Evolutionary conservation across 139 green algal species (phyloP), one percentile per base, ranked within the genome.

Genomic region (Coccomyxa sp.): DNA sequence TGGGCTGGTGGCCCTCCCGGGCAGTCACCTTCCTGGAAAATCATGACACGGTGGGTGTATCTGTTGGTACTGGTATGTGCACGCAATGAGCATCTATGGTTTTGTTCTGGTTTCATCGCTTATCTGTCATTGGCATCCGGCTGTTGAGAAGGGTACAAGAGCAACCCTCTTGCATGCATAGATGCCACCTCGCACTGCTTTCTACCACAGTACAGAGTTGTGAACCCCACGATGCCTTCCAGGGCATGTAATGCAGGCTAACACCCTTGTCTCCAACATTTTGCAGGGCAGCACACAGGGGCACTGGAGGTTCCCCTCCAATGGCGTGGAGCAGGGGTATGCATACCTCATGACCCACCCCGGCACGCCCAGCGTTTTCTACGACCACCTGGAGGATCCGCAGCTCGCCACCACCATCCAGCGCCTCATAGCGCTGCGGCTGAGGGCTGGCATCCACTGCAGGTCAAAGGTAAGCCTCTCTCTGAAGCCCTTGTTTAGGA

Each of bases 281-380:
- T n/a, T 72, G 68, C 68, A 39, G 95, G 91, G 88, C 50, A 86
- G 77, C 80, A 91, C 79, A 2, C 86, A 91, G 79, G 76, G 88
- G 78, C 91, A 94, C 81, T 96, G 92, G 92, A 89, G 88, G 31
- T 97, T 95, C 78, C 95, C 95, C 5, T n/a, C 40, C 0, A 55
- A 91, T 16, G 70, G 89, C 34, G 70, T 95, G 24, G 79, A 81
- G 16, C 31, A 86, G 50, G 95, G 95, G 27, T 99, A 98, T 69
- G 91, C 91, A 29, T 98, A 98, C 89, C 93, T 98, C 54, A 83
- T 98, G 38, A 99, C 95, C 14, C 95, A 98, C 85, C 95, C 95
- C 0, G 93, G 95, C 80, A 85, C 89, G 0, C 88, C 88, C 68
- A 87, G 85, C 77, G 6, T 92, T 9, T 94, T 95, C 75, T 95